Evolutionary conservation across 2,329 filamentous ascomycete genomes (phyloP), one percentile per base, ranked within the genome.

Genomic region (Tolypocladium pustulatum): DNA sequence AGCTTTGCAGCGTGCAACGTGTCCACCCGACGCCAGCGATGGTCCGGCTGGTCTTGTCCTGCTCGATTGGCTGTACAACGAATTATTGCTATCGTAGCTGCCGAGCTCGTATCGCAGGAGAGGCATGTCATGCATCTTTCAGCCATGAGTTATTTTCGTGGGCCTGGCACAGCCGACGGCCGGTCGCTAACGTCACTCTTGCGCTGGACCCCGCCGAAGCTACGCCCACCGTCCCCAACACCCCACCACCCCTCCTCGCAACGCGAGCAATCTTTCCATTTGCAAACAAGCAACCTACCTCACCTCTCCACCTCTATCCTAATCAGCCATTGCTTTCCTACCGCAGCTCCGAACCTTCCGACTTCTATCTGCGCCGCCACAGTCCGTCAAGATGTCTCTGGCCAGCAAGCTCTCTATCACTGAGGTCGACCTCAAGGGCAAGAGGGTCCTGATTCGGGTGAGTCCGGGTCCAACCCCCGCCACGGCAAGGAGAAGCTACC

Each of bases 321-420:
- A 34, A n/a, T 20, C 49, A 34, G 2, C 27, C 27, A 34, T 52
- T 52, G 49, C 49, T 52, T 8, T 55, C 40, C 57, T 37, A 46
- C 56, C 37, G 37, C 49, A 32, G 41, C 46, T 38, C 15, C 34
- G 36, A 22, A 15, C 41, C 56, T 17, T 55, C 32, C 41, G 27
- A n/a, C 60, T 40, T 54, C 38, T 57, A 13, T 17, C 40, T 55
- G 36, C 27, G n/a, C 58, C 27, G n/a, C 58, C 54, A 54, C 46
- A 54, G 56, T 49, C 59, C 58, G 61, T 64, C 72, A 85, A 70
- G 61, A 99, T 99, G 94, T 97, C 94, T 86, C 90, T 99, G 74
- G 90, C 92, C 70, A 97, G 87, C 85, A 99, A 99, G 85, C 90
- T 99, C 70, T 90, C 91, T 67, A 97, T 99, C 78, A 90, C 86